Base-by-base conservation (phyloP, 2,329 filamentous ascomycete genomes). In the Aspergillus terreus region DNA sequence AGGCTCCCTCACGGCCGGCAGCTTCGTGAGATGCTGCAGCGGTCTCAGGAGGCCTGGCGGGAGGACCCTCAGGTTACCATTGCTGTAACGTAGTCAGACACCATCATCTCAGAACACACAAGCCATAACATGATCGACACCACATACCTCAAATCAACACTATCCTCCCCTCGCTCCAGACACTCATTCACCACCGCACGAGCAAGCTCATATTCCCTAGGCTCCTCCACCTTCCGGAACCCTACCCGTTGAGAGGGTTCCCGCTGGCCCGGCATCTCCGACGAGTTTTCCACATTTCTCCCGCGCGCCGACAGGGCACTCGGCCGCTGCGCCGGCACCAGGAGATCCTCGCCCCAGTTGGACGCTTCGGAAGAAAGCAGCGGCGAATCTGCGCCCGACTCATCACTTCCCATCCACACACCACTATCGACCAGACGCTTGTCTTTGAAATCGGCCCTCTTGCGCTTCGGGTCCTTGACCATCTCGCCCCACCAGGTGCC, bases 351-450 rank as follows among this genome's bases (percentile, higher is more conserved):
- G 19, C 70, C 64, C 60, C 68, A 72, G 11, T 49, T 51, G 14
- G 65, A 61, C 14, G 64, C 59, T 65, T 72, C 71, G 46, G 69
- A 68, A 4, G 67, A 70, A 1, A 62, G 55, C 42, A 71, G 61
- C 42, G 69, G 61, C 36, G 65, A 63, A 6, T 67, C 65, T 2
- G 62, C 64, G 3, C 60, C 63, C 7, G 71, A 71, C 52, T 73
- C 71, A 58, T 77, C 74, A 57, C 74, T 76, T 2, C 69, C 72
- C 73, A 77, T 74, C 69, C 74, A 77, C 10, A 77, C 72, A 51
- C 75, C 75, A 60, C 72, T 75, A 52, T 77, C 75, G 25, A 75
- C 62, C 54, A 75, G 62, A 19, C 74, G 64, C 59, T 73, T 74
- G 30, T 70, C 68, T 56, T 71, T 74, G 41, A 76, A 76, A 36